These are phyloP conservation scores for Candida chauliodis DNA, from an alignment of 805 yeast species.

Conservation along the genomic window DNA sequence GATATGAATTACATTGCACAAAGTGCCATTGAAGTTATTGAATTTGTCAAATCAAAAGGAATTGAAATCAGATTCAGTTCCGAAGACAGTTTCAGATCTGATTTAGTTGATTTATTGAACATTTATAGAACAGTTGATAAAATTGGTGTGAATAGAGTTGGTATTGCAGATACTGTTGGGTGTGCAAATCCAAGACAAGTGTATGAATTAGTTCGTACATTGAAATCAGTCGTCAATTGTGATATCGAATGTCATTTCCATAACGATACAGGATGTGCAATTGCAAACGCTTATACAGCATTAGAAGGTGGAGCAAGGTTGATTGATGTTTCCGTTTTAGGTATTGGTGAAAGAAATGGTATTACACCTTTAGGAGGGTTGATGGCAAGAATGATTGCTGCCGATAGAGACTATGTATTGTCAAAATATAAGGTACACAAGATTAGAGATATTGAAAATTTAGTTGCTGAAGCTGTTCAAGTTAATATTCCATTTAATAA, in stretches of 20 bases:
- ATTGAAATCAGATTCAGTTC: slow-evolving; percentile 95
- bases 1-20: slow-evolving; percentile 98
- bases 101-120: slow-evolving; percentile 89
- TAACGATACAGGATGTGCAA: slow-evolving; percentile 98
- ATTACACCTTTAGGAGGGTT: slow-evolving; percentile 96
- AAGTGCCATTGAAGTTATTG: slow-evolving; percentile 93
- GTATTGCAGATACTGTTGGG: slow-evolving; percentile 99
- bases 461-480: slow-evolving; percentile 96
- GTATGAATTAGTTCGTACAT: slow-evolving; percentile 90
- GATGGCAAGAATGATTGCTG: slow-evolving; percentile 99
- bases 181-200: slow-evolving; percentile 99
- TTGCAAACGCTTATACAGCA: slow-evolving; percentile 97
- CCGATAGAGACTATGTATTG: slow-evolving; percentile 93
- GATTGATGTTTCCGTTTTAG: slow-evolving; percentile 92
- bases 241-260: slow-evolving; percentile 99
- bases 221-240: slow-evolving; percentile 89
- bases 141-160: slow-evolving; percentile 97
- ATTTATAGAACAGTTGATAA: slow-evolving; percentile 95
- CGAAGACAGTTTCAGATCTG: slow-evolving; percentile 97
- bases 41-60: slow-evolving; percentile 94
- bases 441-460: slow-evolving; percentile 89
- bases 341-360: slow-evolving; percentile 99
- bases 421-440: slow-evolving; percentile 94
- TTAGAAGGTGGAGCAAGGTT: slow-evolving; percentile 95
- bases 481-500: slow-evolving; percentile 97